Base-by-base conservation (phyloP, 192 early-diverging fungal species). In the Umbelopsis ramanniana region DNA sequence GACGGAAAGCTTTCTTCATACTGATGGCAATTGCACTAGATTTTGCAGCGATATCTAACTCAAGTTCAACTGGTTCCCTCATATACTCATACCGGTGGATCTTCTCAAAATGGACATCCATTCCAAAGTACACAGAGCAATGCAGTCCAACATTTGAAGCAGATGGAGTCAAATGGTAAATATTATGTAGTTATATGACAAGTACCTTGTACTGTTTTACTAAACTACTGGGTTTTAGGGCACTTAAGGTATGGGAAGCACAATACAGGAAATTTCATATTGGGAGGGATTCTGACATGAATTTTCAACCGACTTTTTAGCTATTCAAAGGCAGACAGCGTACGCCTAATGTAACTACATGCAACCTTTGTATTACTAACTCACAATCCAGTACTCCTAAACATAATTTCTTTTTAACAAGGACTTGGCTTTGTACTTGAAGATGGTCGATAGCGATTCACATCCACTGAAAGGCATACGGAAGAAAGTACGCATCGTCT, bases 401-500 rank as follows among this genome's bases (percentile, higher is more conserved):
- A 7, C 5, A 17, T 67, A 3, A n/a, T 66, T 46, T 38, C 8
- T 22, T 47, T n/a, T 67, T 48, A 48, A 37, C n/a, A 33, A 79
- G 77, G 73, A 68, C 12, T 43, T 79, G 1, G 75, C 77, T 22
- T 38, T 79, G 3, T 79, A 75, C 66, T 47, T 79, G 10, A 73
- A 73, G 14, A 74, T 79, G 55, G 33, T 74, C 40, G 77, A 72
- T 24, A 52, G 68, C 21, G 33, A 69, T 4, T 37, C 66, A 4
- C 63, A 70, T 48, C 70, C 69, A 19, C 57, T 79, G 26, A 45
- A 47, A 60, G 76, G 76, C 10, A 54, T 79, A 26, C 46, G 70
- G 6, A 79, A 79, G 37, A 79, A 79, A 52, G 77, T 79, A 2
- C 43, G 46, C 37, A 79, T 79, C 14, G 67, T 74, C 26, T 79